phyloP scores from a whole-genome alignment of 208 protist species.

The Tritrichomonas musculus region DNA sequence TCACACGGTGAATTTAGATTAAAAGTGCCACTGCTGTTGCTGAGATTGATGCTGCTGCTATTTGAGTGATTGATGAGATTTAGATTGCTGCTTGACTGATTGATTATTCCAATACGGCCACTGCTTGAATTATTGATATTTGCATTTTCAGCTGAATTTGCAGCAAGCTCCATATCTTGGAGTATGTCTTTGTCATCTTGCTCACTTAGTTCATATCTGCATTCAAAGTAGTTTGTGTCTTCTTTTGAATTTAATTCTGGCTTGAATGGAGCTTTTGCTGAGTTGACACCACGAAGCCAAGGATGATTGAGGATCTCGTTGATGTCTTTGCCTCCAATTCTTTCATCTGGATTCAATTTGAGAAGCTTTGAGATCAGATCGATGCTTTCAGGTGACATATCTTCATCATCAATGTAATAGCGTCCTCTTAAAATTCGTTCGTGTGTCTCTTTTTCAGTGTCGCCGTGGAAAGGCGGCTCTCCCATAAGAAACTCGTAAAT shows the following conservation, averaged over 20 bases:
- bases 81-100: too few species aligned
- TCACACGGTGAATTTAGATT: too few species aligned
- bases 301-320: neutral
- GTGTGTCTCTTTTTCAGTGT: neutral
- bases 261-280: neutral
- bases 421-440: neutral
- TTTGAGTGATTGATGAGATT: too few species aligned
- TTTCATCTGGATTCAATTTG: neutral
- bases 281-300: neutral
- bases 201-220: neutral
- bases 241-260: neutral
- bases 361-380: neutral
- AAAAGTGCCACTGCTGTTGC: too few species aligned
- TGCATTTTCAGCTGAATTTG: too few species aligned
- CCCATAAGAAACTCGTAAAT: neutral
- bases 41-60: too few species aligned
- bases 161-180: neutral
- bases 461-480: neutral
- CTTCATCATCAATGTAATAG: neutral
- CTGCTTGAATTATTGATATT: too few species aligned
- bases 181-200: constrained; percentile 8
- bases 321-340: neutral
- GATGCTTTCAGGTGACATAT: neutral
- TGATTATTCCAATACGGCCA: too few species aligned
- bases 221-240: neutral